Evolutionary conservation across 169 alveolate genomes (phyloP), one percentile per base, ranked within the genome.

Genomic region (Theileria annulata): DNA sequence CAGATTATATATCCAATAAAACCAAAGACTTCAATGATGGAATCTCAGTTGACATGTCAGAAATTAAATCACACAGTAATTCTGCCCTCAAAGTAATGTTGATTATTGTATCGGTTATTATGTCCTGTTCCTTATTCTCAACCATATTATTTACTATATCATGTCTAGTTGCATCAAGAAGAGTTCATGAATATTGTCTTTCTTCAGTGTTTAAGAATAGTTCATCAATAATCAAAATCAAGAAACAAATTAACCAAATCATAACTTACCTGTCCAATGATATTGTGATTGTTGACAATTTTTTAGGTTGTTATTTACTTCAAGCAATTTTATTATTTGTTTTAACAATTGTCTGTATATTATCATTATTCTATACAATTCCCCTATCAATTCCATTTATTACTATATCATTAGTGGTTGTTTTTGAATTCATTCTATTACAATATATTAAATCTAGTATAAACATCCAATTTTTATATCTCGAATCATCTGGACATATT

Each of bases 321-420:
- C 58, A 9, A n/a, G n/a, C 74, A 37, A 25, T 62, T 66, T 23
- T 62, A 3, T n/a, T 49, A 17, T 51, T 35, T 15, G 62, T 71
- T 33, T 35, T 10, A 17, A 47, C 51, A 5, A 47, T 64, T 21
- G 42, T 60, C n/a, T 72, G 37, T 48, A 47, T 59, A 35, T 19
- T 79, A 3, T 71, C 87, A 13, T 30, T 79, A 25, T 79, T 73
- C 62, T n/a, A n/a, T n/a, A n/a, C n/a, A n/a, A n/a, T n/a, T n/a
- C n/a, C n/a, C n/a, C n/a, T n/a, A n/a, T n/a, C n/a, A n/a, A n/a
- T n/a, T n/a, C n/a, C n/a, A n/a, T 54, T 79, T 13, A 51, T 73
- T 10, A 2, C 71, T 5, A 25, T 19, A 27, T 37, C 69, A 21
- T 21, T 15, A 13, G 19, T 79, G 23, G 0, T 79, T 19, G n/a